Evolutionary conservation across 345 rosid genomes (phyloP).

Genomic region (Murraya koenigii): DNA sequence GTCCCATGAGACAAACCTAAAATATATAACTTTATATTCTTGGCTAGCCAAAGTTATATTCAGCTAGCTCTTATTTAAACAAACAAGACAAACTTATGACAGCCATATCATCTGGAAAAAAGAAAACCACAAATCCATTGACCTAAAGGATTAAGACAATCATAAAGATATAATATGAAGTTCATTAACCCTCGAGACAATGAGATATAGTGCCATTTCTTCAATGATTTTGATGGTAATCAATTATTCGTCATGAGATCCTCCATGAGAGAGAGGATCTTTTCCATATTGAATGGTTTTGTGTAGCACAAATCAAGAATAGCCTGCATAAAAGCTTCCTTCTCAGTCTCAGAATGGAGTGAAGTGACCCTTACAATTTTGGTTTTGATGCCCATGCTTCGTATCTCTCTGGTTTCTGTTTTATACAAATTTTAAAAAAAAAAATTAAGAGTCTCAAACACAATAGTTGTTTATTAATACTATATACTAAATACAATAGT

Average conservation of each 20-base stretch:
- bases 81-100: neutral
- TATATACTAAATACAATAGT: no score
- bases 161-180: no score
- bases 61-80: neutral
- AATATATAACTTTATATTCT: neutral
- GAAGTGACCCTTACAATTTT: constrained; percentile 39
- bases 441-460: no score
- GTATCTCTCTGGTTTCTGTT: constrained; percentile 34
- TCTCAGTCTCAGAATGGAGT: neutral
- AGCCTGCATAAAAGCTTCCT: constrained; percentile 20
- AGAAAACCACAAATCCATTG: neutral
- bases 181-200: neutral
- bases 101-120: no score
- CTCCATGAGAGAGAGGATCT: neutral
- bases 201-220: neutral
- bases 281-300: neutral
- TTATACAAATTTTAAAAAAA: no score
- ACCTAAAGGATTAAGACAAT: no score
- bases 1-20: neutral
- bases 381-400: constrained; percentile 30
- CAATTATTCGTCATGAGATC: neutral
- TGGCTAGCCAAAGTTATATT: neutral
- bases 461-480: no score
- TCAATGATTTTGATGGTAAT: neutral
- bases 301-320: constrained; percentile 32